Conservation (phyloP, 345 rosid genomes). For the Populus euphratica region DNA sequence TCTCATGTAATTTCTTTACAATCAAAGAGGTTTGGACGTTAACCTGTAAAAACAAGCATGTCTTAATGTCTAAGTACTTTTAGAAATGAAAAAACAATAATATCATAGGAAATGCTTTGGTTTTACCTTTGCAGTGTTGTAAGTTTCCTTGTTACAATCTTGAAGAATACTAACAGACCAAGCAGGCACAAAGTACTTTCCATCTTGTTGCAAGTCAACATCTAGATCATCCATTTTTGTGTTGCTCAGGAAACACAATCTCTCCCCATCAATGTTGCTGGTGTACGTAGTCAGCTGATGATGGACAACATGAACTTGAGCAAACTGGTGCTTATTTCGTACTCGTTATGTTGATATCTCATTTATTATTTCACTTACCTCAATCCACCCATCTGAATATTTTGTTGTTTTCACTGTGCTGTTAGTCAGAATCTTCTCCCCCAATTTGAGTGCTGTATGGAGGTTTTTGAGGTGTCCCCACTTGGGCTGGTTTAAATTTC, state of each 20-base stretch:
- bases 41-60: background rate
- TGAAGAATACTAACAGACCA: conserved; percentile 20
- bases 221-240: background rate
- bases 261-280: background rate
- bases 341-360: no score
- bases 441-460: conserved; percentile 12
- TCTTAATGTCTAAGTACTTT: no score
- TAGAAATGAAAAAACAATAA: no score
- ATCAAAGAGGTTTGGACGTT: conserved; percentile 2
- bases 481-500: conserved; percentile 9
- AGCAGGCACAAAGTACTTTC: conserved; percentile 6
- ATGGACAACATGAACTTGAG: background rate
- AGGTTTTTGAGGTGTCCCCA: conserved; percentile 10
- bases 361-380: background rate
- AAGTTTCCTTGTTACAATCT: conserved; percentile 16
- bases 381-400: background rate
- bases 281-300: conserved; percentile 3
- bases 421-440: conserved; percentile 8
- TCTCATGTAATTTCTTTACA: background rate
- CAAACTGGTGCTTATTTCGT: background rate
- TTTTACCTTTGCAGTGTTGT: conserved; percentile 16
- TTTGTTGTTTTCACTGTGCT: background rate
- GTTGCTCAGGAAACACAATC: conserved; percentile 12
- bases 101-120: background rate
- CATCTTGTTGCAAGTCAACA: conserved; percentile 6